Base-by-base conservation (phyloP, 768 basidiomycete genomes). In the Tylopilus balloui region DNA sequence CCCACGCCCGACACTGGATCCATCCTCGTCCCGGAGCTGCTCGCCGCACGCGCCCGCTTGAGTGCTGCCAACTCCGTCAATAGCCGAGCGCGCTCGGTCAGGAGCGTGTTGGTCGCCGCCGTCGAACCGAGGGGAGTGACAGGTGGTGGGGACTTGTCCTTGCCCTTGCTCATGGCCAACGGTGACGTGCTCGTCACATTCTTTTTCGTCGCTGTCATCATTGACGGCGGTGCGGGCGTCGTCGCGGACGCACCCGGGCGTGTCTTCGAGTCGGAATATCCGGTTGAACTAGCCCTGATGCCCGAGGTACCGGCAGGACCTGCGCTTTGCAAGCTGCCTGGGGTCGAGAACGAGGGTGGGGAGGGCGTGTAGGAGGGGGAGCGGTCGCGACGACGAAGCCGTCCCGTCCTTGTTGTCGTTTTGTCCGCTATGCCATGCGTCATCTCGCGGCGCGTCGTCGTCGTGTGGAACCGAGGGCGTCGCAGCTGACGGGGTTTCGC, bases 11-110 rank as follows among this genome's bases (percentile, higher is more conserved):
- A 7, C 38, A n/a, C n/a, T n/a, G n/a, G n/a, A n/a, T n/a, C n/a
- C n/a, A n/a, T n/a, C n/a, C n/a, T n/a, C n/a, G n/a, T n/a, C n/a
- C 36, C 14, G 3, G 40, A 37, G 20, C 44, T 36, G 19, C 56
- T 61, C 28, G 48, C 37, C 9, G 52, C 51, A 12, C 56, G 56
- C 11, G 48, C 62, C 14, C 52, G 61, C 38, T 72, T 71, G 31
- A 82, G 55, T 11, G 68, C 70, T 0, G 81, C 80, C 11, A 86
- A 60, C 59, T 81, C 78, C 5, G 72, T 74, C 37, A 83, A 62
- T 20, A 86, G 59, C 32, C 72, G 67, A 0, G 82, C 80, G 0
- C 83, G 78, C 54, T 85, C 80, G 14, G 78, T 75, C 15, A 84
- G 51, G 7, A 86, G 70, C 12, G 75, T 69, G 15, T 77, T 64